Conservation (phyloP, 2,329 filamentous ascomycete genomes). For the Neopestalotiopsis rosae region DNA sequence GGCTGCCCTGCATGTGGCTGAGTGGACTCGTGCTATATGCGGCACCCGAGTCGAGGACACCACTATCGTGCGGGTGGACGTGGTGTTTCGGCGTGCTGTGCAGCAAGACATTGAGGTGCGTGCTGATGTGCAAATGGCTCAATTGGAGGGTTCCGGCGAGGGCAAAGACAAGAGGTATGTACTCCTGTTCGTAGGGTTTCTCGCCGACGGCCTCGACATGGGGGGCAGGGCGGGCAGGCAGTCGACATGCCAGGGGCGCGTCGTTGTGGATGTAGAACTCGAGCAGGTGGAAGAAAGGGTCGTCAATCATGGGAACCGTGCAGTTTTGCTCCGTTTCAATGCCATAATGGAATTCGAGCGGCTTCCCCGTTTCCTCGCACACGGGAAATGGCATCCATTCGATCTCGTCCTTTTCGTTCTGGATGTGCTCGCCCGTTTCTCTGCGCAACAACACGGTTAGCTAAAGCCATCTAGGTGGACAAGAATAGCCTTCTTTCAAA, state of each 20-base stretch:
- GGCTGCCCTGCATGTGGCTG: conserved; percentile 59
- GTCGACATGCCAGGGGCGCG: conserved; percentile 87
- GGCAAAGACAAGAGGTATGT: conserved; percentile 86
- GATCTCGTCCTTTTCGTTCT: conserved; percentile 79
- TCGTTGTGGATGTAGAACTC: conserved; percentile 99
- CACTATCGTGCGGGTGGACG: conserved; percentile 68
- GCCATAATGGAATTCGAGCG: conserved; percentile 88
- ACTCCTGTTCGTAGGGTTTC: conserved; percentile 57
- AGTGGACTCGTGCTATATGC: conserved; percentile 84
- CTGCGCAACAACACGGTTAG: conserved; percentile 46
- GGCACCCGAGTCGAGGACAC: conserved; percentile 84
- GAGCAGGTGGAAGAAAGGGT: conserved; percentile 85
- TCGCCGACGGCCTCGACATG: conserved; percentile 62
- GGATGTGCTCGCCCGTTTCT: conserved; percentile 89
- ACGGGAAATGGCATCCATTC: conserved; percentile 90
- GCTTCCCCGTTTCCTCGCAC: conserved; percentile 85
- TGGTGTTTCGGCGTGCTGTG: conserved; percentile 71
- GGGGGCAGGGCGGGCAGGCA: conserved; percentile 75
- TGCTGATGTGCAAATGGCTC: conserved; percentile 89
- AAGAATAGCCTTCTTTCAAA: background rate
- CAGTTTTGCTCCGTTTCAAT: conserved; percentile 82
- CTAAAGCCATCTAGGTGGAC: background rate
- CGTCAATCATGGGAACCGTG: conserved; percentile 77
- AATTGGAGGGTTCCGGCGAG: conserved; percentile 87
- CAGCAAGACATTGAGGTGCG: conserved; percentile 86